A percentile compares a stretch with the other conserved stretches of the same genome.
These are phyloP conservation scores for Parachaetomium inaequale DNA, from an alignment of 495 filamentous ascomycete genomes.

Conservation along the genomic window DNA sequence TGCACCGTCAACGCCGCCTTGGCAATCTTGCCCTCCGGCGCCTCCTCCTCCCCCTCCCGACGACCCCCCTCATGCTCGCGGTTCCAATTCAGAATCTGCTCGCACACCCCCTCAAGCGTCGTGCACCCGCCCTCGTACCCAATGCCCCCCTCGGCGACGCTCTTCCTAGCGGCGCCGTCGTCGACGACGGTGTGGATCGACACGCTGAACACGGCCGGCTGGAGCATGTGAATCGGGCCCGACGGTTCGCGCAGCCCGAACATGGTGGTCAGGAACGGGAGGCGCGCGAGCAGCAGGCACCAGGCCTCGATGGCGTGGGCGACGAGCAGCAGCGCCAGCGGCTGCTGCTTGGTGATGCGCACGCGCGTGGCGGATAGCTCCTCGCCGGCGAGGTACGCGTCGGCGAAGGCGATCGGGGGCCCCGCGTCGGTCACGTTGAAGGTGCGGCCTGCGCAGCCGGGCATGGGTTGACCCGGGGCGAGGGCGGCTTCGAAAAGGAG, in stretches of 20 bases:
- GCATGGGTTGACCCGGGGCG: constrained; percentile 26
- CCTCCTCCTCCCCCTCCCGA: not conserved
- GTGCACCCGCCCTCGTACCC: constrained; percentile 45
- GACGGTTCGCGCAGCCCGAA: constrained; percentile 36
- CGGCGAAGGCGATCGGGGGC: constrained; percentile 32
- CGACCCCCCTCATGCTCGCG: constrained; percentile 14
- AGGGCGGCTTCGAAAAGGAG: constrained; percentile 56
- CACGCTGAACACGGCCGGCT: constrained; percentile 50
- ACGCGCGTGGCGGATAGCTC: constrained; percentile 29
- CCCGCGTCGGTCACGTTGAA: constrained; percentile 42
- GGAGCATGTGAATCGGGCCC: constrained; percentile 42
- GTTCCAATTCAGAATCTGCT: constrained; percentile 52
- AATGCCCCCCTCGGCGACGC: constrained; percentile 50
- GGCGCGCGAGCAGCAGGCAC: constrained; percentile 26
- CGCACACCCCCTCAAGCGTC: constrained; percentile 52
- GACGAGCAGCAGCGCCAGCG: constrained; percentile 45
- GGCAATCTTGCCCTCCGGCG: constrained; percentile 2
- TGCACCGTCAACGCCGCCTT: constrained; percentile 7
- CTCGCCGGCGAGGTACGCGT: constrained; percentile 31
- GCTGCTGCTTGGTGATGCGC: constrained; percentile 33
- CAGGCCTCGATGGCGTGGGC: constrained; percentile 48
- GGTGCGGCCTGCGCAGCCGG: constrained; percentile 41
- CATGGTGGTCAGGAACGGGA: constrained; percentile 32
- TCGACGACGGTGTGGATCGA: constrained; percentile 44
- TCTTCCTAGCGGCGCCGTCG: constrained; percentile 45